Conservation (phyloP, 2,329 filamentous ascomycete genomes). For the Phaeoacremonium minimum region DNA sequence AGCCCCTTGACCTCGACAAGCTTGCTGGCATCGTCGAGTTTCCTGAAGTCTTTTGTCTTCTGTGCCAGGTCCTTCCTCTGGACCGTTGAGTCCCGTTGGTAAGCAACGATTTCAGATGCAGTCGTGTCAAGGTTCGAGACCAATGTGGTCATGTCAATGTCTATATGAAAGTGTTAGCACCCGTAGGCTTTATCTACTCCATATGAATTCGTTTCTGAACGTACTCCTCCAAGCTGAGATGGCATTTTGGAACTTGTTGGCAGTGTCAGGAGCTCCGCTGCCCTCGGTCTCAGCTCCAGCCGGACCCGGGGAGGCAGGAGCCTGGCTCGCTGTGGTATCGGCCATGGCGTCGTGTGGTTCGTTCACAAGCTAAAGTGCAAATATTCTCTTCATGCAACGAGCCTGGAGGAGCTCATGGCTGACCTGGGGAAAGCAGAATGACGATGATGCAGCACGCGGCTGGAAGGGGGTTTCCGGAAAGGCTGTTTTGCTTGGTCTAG, state of each 20-base stretch:
- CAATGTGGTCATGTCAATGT: slow-evolving; percentile 80
- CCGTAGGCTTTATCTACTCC: too few species aligned
- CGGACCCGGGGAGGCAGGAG: slow-evolving; percentile 3
- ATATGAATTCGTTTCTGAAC: too few species aligned
- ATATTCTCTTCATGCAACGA: too few species aligned
- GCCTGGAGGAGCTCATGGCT: too few species aligned
- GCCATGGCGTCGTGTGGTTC: slow-evolving; percentile 13
- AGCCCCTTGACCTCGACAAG: slow-evolving; percentile 83
- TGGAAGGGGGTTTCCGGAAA: too few species aligned
- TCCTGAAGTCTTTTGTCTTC: slow-evolving; percentile 97
- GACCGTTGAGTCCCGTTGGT: slow-evolving; percentile 91
- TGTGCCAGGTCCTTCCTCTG: slow-evolving; percentile 97
- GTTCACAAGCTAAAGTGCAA: too few species aligned
- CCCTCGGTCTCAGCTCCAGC: slow-evolving; percentile 5
- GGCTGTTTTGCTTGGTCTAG: too few species aligned
- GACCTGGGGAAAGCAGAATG: too few species aligned
- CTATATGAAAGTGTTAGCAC: too few species aligned
- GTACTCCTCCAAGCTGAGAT: slow-evolving; percentile 95
- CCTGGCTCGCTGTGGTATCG: slow-evolving; percentile 1
- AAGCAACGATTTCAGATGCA: slow-evolving; percentile 89
- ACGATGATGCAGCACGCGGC: too few species aligned
- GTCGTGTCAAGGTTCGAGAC: slow-evolving; percentile 84
- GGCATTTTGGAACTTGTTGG: slow-evolving; percentile 94
- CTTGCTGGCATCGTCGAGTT: slow-evolving; percentile 85
- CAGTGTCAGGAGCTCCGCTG: slow-evolving; percentile 40